Conservation (phyloP, 2,329 filamentous ascomycete genomes). For the Cytospora paraplurivora region DNA sequence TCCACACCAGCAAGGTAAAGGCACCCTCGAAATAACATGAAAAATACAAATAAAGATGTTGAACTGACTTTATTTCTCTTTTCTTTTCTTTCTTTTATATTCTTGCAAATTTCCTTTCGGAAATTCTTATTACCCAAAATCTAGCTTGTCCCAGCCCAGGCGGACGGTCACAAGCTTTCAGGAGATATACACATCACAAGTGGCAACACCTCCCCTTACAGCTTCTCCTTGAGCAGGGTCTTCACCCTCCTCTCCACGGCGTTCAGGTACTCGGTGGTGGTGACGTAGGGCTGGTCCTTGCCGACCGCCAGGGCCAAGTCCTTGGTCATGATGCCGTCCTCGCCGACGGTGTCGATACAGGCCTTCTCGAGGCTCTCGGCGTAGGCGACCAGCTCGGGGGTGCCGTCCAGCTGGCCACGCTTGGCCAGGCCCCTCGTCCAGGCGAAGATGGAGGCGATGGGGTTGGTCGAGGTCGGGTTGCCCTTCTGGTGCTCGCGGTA, state of each 20-base stretch:
- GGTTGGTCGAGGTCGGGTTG: conserved; percentile 95
- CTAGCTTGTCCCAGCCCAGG: neutral
- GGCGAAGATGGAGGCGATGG: conserved; percentile 97
- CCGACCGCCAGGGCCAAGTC: conserved; percentile 94
- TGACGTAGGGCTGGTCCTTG: conserved; percentile 87
- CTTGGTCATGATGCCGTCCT: conserved; percentile 98
- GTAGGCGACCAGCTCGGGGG: conserved; percentile 89
- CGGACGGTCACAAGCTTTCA: neutral
- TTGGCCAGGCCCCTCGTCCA: conserved; percentile 95
- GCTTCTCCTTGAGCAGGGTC: conserved; percentile 74
- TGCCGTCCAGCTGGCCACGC: conserved; percentile 88
- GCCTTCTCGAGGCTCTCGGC: conserved; percentile 91
- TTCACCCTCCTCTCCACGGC: conserved; percentile 92
- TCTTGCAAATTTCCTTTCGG: neutral
- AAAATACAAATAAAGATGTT: neutral
- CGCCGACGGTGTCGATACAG: conserved; percentile 90
- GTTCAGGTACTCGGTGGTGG: conserved; percentile 86
- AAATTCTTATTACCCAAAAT: neutral
- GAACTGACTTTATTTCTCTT: neutral
- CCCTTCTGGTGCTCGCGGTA: conserved; percentile 99
- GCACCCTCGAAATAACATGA: neutral
- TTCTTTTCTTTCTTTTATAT: neutral
- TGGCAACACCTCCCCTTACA: conserved; percentile 48
- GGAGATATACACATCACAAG: too few relatives aligned
- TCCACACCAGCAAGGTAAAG: neutral